phyloP scores from a whole-genome alignment of 305 asterid genomes.

The Solanum hybrid region DNA sequence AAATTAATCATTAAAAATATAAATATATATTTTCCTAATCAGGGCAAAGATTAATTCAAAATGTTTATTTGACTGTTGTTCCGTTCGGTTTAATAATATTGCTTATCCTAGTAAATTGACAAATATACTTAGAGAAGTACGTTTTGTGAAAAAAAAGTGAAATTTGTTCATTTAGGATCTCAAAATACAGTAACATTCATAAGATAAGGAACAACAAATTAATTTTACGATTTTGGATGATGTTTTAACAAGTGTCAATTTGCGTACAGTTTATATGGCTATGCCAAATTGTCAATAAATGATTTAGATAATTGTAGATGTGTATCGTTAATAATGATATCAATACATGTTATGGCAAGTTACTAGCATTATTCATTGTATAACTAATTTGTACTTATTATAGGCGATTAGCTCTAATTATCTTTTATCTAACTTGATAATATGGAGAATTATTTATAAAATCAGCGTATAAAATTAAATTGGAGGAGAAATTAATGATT shows the following conservation, averaged over 20 bases:
- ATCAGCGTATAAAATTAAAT: neutral
- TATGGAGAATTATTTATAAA: neutral
- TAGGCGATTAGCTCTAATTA: neutral
- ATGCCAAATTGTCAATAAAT: neutral
- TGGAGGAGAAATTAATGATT: neutral
- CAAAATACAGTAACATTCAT: no score
- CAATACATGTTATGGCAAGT: neutral
- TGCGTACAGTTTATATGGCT: no score
- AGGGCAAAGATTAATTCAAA: neutral
- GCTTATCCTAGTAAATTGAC: neutral
- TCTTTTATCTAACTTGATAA: neutral
- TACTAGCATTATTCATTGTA: neutral
- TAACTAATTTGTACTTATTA: neutral
- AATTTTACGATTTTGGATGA: neutral
- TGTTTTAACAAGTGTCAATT: no score
- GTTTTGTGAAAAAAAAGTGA: no score
- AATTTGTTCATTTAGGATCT: no score
- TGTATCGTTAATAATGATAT: neutral
- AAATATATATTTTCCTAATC: neutral
- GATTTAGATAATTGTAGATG: neutral
- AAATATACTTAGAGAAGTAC: no score
- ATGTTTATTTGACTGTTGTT: neutral
- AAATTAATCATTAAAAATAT: neutral
- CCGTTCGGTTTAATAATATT: neutral
- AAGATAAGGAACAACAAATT: no score